phyloP scores from a whole-genome alignment of 805 yeast species.

The Candida sphagnicola region DNA sequence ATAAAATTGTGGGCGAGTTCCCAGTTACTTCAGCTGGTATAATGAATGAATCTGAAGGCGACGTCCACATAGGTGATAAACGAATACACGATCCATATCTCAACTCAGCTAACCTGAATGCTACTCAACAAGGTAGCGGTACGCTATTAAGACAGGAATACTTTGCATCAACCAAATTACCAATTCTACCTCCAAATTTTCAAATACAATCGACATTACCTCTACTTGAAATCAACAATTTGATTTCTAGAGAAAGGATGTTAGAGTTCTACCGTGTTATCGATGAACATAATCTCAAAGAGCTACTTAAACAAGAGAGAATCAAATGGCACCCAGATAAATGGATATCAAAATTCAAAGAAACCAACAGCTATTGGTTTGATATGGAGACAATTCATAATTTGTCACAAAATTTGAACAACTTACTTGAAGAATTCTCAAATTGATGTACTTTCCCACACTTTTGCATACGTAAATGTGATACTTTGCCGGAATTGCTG shows the following conservation, averaged over 20 bases:
- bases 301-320: constrained; percentile 44
- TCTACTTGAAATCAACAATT: constrained; percentile 9
- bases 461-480: too few species aligned
- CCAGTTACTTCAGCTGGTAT: constrained; percentile 27
- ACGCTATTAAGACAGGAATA: constrained; percentile 10
- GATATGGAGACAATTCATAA: constrained; percentile 24
- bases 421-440: constrained; percentile 21
- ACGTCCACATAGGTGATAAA: constrained; percentile 34
- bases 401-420: constrained; percentile 30
- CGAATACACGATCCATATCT: constrained; percentile 25
- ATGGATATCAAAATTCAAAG: constrained; percentile 34
- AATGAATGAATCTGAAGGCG: constrained; percentile 30
- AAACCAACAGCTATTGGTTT: constrained; percentile 8
- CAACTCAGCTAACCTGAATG: background rate
- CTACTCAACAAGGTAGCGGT: constrained; percentile 5
- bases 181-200: constrained; percentile 11
- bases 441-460: too few species aligned
- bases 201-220: constrained; percentile 7
- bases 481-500: too few species aligned
- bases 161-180: constrained; percentile 9
- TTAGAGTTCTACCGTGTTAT: constrained; percentile 24
- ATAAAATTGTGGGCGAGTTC: constrained; percentile 28
- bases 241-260: constrained; percentile 20
- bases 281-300: constrained; percentile 11
- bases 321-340: constrained; percentile 72